A percentile compares a stretch with the other conserved stretches of the same genome.
phyloP scores from a whole-genome alignment of 805 yeast species.

The Metschnikowia corniflorae region DNA sequence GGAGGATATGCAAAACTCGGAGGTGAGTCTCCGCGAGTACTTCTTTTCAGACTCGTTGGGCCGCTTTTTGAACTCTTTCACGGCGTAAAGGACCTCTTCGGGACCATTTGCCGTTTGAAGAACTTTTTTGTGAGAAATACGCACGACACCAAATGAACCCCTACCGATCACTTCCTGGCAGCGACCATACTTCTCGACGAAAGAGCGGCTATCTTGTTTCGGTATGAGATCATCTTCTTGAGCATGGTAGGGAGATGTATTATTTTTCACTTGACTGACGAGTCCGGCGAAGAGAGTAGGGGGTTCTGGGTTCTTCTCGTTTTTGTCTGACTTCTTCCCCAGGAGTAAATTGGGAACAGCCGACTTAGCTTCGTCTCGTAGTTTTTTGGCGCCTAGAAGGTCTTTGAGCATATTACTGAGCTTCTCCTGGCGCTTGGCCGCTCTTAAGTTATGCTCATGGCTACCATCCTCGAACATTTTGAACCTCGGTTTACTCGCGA shows the following conservation, averaged over 20 bases:
- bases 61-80: constrained; percentile 74
- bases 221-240: constrained; percentile 15
- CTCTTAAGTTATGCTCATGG: constrained; percentile 77
- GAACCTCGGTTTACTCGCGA: constrained; percentile 43
- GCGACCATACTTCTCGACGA: constrained; percentile 86
- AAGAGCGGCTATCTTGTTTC: constrained; percentile 47
- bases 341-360: constrained; percentile 65
- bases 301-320: constrained; percentile 35
- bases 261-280: constrained; percentile 52
- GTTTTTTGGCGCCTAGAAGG: constrained; percentile 67
- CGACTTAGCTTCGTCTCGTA: constrained; percentile 65
- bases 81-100: constrained; percentile 66
- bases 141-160: constrained; percentile 91
- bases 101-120: constrained; percentile 13
- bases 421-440: constrained; percentile 76
- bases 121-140: constrained; percentile 73
- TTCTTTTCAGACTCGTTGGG: constrained; percentile 60
- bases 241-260: constrained; percentile 24
- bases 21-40: constrained; percentile 69
- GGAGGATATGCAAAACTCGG: constrained; percentile 80
- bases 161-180: constrained; percentile 94
- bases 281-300: constrained; percentile 71
- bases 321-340: constrained; percentile 17
- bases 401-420: constrained; percentile 71
- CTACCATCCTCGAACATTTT: constrained; percentile 59